Percentiles rank a stretch among this genome's conserved stretches.
Evolutionary conservation across 768 basidiomycete species (phyloP).

Genomic region (Auricularia sp.): DNA sequence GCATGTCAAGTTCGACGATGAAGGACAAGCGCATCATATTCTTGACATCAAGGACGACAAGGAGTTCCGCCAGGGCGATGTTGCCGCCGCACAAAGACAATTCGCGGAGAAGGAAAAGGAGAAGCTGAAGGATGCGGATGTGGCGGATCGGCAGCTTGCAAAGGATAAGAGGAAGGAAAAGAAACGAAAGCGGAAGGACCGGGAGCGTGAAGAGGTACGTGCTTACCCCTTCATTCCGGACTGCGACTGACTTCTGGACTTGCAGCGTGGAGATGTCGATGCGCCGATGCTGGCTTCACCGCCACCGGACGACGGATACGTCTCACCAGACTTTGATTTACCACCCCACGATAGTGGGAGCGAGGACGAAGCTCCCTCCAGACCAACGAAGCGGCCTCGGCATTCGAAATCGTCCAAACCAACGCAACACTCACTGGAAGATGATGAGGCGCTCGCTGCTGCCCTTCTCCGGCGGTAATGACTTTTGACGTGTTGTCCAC

Average conservation of each 20-base stretch:
- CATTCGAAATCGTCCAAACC: background rate
- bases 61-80: constrained; percentile 50
- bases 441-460: constrained; percentile 58
- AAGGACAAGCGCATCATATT: constrained; percentile 66
- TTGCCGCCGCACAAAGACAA: constrained; percentile 50
- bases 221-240: background rate
- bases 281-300: constrained; percentile 27
- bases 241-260: constrained; percentile 11
- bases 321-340: constrained; percentile 60
- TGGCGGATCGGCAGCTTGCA: constrained; percentile 70
- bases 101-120: constrained; percentile 68
- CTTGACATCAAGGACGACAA: constrained; percentile 75
- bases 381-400: constrained; percentile 9
- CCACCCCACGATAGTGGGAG: constrained; percentile 22
- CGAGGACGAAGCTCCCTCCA: constrained; percentile 15
- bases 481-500: too few relatives aligned
- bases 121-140: constrained; percentile 61
- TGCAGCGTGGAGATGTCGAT: constrained; percentile 20
- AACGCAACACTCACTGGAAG: constrained; percentile 29
- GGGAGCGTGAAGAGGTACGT: constrained; percentile 33
- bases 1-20: constrained; percentile 87
- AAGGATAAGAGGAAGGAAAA: constrained; percentile 84
- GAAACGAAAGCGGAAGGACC: constrained; percentile 84
- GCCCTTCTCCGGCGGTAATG: constrained; percentile 29
- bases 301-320: constrained; percentile 51